These are phyloP conservation scores for Sordariomycetes sp. DNA, from an alignment of 2,329 filamentous ascomycete genomes.

Conservation along the genomic window DNA sequence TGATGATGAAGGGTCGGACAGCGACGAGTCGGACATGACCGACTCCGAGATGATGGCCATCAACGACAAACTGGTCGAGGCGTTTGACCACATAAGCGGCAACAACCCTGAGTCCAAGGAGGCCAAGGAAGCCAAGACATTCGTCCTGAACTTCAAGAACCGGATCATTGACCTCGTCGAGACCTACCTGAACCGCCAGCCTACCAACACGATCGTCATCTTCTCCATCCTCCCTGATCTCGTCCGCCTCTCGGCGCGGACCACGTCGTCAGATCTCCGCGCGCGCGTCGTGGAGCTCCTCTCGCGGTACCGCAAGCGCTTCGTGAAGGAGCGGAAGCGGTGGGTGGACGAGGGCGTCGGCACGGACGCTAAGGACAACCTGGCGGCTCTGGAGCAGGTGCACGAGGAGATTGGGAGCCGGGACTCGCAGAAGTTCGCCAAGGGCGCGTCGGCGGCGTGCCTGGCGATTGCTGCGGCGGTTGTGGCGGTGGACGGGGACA, in stretches of 20 bases:
- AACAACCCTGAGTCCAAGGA: constrained; percentile 58
- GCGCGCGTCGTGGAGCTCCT: constrained; percentile 63
- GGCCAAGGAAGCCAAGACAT: constrained; percentile 75
- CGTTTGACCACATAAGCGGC: constrained; percentile 69
- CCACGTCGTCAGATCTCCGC: constrained; percentile 60
- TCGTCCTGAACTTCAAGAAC: constrained; percentile 87
- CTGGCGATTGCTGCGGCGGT: constrained; percentile 52
- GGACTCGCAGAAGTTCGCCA: constrained; percentile 56
- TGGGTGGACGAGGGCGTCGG: constrained; percentile 20
- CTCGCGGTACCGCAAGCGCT: constrained; percentile 53
- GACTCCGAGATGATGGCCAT: constrained; percentile 75
- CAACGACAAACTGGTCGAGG: constrained; percentile 69
- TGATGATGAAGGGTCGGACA: constrained; percentile 74
- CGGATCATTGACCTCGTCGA: constrained; percentile 78
- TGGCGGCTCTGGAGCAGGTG: constrained; percentile 49
- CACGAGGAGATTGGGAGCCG: constrained; percentile 54
- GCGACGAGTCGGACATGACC: constrained; percentile 65
- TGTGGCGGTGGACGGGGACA: constrained; percentile 36
- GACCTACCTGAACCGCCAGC: constrained; percentile 70
- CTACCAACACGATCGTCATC: constrained; percentile 47
- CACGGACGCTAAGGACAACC: constrained; percentile 24
- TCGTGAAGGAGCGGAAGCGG: constrained; percentile 38
- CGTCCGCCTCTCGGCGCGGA: constrained; percentile 59
- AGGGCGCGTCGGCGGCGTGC: constrained; percentile 61
- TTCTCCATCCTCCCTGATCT: constrained; percentile 64